Base-by-base conservation (phyloP, 2,329 filamentous ascomycete species). In the Diaporthe longicolla region DNA sequence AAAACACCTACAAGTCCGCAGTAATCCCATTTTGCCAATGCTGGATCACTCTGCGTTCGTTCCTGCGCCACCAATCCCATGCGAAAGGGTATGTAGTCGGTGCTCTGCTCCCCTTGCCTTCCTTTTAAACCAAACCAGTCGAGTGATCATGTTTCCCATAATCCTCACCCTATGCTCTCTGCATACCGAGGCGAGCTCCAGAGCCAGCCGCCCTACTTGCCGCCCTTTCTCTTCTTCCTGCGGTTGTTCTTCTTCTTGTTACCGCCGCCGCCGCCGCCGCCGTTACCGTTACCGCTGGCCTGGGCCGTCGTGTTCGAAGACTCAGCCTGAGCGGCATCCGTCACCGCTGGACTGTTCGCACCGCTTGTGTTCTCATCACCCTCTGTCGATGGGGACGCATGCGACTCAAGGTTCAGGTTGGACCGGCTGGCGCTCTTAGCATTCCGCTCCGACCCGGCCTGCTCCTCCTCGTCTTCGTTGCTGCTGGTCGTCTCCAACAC, bases 401-500 rank as follows among this genome's bases (percentile, higher is more conserved):
- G 43, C 6, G 55, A 57, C 24, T 63, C 26, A 19, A 54, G 32
- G 35, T 69, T 71, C 24, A 72, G 29, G 50, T 61, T 73, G 3
- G 69, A 45, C 7, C 70, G 69, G 26, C 29, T 71, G 26, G 77
- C 74, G 35, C 70, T 71, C 54, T 73, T 73, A 35, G 32, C 35
- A 29, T 58, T 70, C 40, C 37, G 68, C 26, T 48, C 24, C 10
- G 52, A 58, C 55, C 71, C 35, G n/a, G 55, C 43, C 19, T 73
- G 19, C 69, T 69, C n/a, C 70, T 79, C 82, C 4, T 82, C 80
- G 4, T 84, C 83, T 13, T 83, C 81, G 13, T 79, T 78, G 17
- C 82, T 82, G 74, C 80, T 82, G 3, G 77, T 80, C 9, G 81
- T 83, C 74, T 83, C 82, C 17, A 96, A 85, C 0, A 96, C 90